phyloP scores from a whole-genome alignment of 1,284 basidiomycete species.

The Sanghuangporus sanghuang region DNA sequence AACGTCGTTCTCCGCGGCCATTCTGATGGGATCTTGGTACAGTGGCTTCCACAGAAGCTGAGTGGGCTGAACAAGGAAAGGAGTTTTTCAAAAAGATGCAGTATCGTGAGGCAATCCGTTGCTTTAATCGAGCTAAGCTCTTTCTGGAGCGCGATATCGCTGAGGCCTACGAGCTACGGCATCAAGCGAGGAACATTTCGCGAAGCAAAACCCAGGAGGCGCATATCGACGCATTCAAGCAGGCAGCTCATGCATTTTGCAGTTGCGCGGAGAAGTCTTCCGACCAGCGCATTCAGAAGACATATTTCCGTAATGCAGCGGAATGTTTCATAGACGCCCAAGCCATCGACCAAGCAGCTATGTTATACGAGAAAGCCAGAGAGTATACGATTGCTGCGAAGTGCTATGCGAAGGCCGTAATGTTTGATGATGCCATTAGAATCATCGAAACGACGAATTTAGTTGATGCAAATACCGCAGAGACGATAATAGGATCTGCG shows the following conservation, averaged over 20 bases:
- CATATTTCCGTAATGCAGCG: constrained; percentile 46
- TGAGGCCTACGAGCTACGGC: constrained; percentile 39
- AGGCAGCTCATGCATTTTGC: constrained; percentile 46
- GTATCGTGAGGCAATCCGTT: constrained; percentile 56
- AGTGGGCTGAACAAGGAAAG: constrained; percentile 52
- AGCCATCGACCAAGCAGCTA: constrained; percentile 40
- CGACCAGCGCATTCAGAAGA: constrained; percentile 26
- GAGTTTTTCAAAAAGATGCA: constrained; percentile 49
- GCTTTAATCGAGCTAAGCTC: constrained; percentile 50
- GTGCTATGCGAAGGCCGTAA: constrained; percentile 42
- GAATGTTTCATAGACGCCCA: constrained; percentile 45
- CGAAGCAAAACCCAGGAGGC: constrained; percentile 26
- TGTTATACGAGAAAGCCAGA: constrained; percentile 37
- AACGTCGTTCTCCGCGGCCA: background rate
- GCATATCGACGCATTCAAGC: constrained; percentile 33
- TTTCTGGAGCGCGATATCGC: constrained; percentile 41
- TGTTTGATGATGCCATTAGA: constrained; percentile 50
- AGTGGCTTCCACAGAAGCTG: constrained; percentile 38
- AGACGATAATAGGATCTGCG: constrained; percentile 42
- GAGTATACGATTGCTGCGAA: constrained; percentile 42
- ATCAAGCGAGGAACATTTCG: constrained; percentile 35
- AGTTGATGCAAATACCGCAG: constrained; percentile 32
- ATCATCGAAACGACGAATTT: constrained; percentile 34
- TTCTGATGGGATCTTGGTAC: background rate
- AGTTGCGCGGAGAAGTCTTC: constrained; percentile 28